Evolutionary conservation across 805 yeast genomes (phyloP).

Genomic region (Hanseniaspora singularis): DNA sequence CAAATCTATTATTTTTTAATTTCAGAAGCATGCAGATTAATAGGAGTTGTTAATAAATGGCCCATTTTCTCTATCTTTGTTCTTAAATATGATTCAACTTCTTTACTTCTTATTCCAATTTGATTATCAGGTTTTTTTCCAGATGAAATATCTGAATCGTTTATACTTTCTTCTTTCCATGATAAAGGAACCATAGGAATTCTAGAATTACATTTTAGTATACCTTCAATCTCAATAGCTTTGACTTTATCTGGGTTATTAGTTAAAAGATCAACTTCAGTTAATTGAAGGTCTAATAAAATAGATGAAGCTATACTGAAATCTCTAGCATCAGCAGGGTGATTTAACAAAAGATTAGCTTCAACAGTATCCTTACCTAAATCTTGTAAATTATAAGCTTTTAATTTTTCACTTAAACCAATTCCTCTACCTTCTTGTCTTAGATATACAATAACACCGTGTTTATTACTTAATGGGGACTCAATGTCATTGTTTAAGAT

Average conservation of each 20-base stretch:
- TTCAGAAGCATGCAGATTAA: slow-evolving; percentile 22
- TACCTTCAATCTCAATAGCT: slow-evolving; percentile 81
- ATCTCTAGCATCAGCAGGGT: slow-evolving; percentile 96
- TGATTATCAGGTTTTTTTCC: background rate
- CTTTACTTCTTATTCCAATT: slow-evolving; percentile 68
- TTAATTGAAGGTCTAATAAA: slow-evolving; percentile 65
- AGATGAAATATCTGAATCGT: background rate
- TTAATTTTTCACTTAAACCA: slow-evolving; percentile 93
- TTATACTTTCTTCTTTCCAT: slow-evolving; percentile 44
- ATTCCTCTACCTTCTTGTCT: slow-evolving; percentile 98
- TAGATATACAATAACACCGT: slow-evolving; percentile 87
- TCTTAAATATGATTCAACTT: slow-evolving; percentile 82
- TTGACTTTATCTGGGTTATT: slow-evolving; percentile 93
- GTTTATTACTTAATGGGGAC: slow-evolving; percentile 51
- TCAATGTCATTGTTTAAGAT: slow-evolving; percentile 35
- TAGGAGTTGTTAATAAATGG: slow-evolving; percentile 54
- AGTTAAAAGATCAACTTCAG: slow-evolving; percentile 64
- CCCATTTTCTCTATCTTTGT: slow-evolving; percentile 98
- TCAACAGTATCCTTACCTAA: slow-evolving; percentile 97
- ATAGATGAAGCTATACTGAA: slow-evolving; percentile 92
- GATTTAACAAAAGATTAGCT: slow-evolving; percentile 82
- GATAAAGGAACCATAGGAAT: slow-evolving; percentile 96
- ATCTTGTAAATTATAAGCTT: slow-evolving; percentile 94
- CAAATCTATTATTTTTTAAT: background rate
- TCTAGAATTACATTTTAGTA: slow-evolving; percentile 68